Percentiles rank a stretch among this genome's conserved stretches.
These are phyloP conservation scores for Aspergillus carlsbadensis DNA, from an alignment of 495 filamentous ascomycete species.

Conservation along the genomic window DNA sequence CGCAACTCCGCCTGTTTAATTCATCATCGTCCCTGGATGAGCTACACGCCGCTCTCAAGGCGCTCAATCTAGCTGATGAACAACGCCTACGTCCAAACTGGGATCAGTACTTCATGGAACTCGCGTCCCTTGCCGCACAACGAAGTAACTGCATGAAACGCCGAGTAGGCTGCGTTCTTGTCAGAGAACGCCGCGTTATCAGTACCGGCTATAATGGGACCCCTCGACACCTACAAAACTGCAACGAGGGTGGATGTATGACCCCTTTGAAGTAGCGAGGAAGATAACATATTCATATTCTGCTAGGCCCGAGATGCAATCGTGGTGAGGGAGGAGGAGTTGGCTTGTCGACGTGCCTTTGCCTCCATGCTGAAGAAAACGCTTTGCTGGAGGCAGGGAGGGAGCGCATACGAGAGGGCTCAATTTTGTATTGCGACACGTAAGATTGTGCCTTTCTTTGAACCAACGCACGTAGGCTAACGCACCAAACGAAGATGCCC, in stretches of 20 bases:
- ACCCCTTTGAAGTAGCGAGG: slow-evolving; percentile 42
- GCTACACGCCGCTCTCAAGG: slow-evolving; percentile 65
- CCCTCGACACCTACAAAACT: slow-evolving; percentile 80
- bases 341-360: slow-evolving; percentile 81
- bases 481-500: slow-evolving; percentile 60
- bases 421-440: slow-evolving; percentile 91
- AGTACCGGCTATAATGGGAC: slow-evolving; percentile 98
- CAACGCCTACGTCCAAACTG: slow-evolving; percentile 85
- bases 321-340: slow-evolving; percentile 64
- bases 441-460: slow-evolving; percentile 28
- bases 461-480: not conserved
- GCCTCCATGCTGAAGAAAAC: slow-evolving; percentile 96
- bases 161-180: slow-evolving; percentile 92
- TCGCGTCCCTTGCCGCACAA: slow-evolving; percentile 87
- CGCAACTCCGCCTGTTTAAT: slow-evolving; percentile 84
- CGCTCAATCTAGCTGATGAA: slow-evolving; percentile 72
- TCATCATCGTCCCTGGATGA: slow-evolving; percentile 66
- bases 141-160: slow-evolving; percentile 98
- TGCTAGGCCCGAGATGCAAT: slow-evolving; percentile 73
- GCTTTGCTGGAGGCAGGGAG: slow-evolving; percentile 90
- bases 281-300: slow-evolving; percentile 9
- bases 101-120: slow-evolving; percentile 97
- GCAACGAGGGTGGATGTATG: slow-evolving; percentile 88
- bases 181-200: slow-evolving; percentile 82
- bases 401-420: slow-evolving; percentile 76